These are phyloP conservation scores for Aspergillus unguis DNA, from an alignment of 2,329 filamentous ascomycete genomes.

Conservation along the genomic window DNA sequence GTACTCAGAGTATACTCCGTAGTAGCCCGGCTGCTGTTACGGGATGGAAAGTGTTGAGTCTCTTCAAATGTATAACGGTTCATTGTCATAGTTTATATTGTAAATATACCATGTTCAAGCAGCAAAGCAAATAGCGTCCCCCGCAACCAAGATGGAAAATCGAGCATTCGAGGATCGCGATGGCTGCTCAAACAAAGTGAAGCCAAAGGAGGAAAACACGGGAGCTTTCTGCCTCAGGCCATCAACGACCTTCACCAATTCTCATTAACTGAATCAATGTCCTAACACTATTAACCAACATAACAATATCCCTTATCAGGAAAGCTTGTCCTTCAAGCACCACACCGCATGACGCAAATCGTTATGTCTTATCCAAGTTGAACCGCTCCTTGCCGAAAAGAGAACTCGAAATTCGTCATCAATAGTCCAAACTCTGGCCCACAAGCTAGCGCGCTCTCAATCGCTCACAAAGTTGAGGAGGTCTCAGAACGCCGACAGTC, in stretches of 20 bases:
- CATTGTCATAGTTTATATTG: no score
- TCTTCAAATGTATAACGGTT: not conserved
- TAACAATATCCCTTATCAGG: no score
- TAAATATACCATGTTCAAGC: no score
- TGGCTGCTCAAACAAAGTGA: not conserved
- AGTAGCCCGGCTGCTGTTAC: not conserved
- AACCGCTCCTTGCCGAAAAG: not conserved
- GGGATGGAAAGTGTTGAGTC: not conserved
- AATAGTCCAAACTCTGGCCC: constrained; percentile 1
- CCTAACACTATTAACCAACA: not conserved
- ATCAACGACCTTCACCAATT: not conserved
- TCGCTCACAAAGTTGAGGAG: not conserved
- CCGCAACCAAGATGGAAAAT: no score
- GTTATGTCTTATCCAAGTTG: not conserved
- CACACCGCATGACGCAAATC: not conserved
- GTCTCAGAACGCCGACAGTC: not conserved
- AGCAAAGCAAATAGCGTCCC: no score
- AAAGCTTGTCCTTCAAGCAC: no score
- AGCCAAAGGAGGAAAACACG: not conserved
- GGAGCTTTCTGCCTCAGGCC: no score
- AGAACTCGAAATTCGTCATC: constrained; percentile 1
- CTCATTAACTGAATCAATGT: not conserved
- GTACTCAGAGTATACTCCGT: not conserved
- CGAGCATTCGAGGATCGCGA: not conserved
- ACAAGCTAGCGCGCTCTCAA: not conserved